These are phyloP conservation scores for Groenewaldozyma sp. DNA, from an alignment of 1,139 yeast species.

Conservation along the genomic window DNA sequence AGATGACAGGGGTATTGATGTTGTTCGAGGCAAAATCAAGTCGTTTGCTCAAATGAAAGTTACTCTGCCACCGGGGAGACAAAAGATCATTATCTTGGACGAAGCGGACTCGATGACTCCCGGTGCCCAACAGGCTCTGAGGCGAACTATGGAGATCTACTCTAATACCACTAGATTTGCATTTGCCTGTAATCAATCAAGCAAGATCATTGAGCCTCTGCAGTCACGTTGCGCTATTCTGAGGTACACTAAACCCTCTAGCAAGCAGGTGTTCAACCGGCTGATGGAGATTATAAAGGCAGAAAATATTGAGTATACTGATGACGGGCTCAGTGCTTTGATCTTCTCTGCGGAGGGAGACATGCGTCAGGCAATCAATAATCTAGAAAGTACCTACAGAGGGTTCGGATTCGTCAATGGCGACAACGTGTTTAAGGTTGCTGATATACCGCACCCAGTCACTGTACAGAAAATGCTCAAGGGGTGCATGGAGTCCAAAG, in stretches of 20 bases:
- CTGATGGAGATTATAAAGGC: slow-evolving; percentile 59
- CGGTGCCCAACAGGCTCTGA: slow-evolving; percentile 94
- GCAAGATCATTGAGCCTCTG: slow-evolving; percentile 90
- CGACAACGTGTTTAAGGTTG: slow-evolving; percentile 87
- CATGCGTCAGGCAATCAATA: slow-evolving; percentile 96
- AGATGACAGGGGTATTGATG: slow-evolving; percentile 94
- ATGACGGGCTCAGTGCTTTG: slow-evolving; percentile 88
- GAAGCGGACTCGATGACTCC: slow-evolving; percentile 99
- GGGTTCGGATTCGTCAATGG: slow-evolving; percentile 89
- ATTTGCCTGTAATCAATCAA: slow-evolving; percentile 92
- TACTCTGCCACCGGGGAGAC: slow-evolving; percentile 62
- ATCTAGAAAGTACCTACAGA: slow-evolving; percentile 85
- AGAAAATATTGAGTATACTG: slow-evolving; percentile 70
- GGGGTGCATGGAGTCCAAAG: slow-evolving; percentile 40
- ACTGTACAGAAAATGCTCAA: slow-evolving; percentile 68
- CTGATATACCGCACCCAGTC: slow-evolving; percentile 93
- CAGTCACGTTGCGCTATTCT: slow-evolving; percentile 95
- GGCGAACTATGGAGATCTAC: slow-evolving; percentile 95
- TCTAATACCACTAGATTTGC: slow-evolving; percentile 94
- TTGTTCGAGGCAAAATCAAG: slow-evolving; percentile 85
- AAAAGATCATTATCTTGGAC: slow-evolving; percentile 82
- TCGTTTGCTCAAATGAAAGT: slow-evolving; percentile 92
- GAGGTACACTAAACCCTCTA: slow-evolving; percentile 71
- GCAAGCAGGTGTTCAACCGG: slow-evolving; percentile 75
- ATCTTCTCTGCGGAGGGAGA: slow-evolving; percentile 98